Conservation (phyloP, 164 flowering plant species). For the Amborella trichopoda region DNA sequence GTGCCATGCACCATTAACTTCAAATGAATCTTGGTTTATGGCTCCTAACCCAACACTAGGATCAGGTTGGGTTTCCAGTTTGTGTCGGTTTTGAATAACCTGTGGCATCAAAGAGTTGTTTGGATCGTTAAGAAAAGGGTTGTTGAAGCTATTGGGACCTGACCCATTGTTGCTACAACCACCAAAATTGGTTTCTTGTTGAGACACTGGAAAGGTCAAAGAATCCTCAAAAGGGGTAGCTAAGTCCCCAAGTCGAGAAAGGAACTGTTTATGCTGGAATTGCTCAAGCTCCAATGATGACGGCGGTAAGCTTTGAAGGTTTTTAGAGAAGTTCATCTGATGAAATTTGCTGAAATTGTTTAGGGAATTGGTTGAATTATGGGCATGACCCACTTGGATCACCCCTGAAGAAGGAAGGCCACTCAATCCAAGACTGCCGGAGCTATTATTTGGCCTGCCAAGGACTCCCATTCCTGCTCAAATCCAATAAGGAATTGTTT, state of each 20-base stretch:
- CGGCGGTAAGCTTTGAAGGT: conserved; percentile 54
- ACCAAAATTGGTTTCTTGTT: conserved; percentile 9
- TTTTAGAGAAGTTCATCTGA: conserved; percentile 25
- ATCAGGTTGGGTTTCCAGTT: too few relatives aligned
- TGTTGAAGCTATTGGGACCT: conserved; percentile 14
- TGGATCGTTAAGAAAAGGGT: conserved; percentile 20
- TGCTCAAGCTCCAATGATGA: conserved; percentile 38
- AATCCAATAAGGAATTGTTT: conserved; percentile 24
- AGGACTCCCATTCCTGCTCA: conserved; percentile 35
- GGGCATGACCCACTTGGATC: conserved; percentile 33
- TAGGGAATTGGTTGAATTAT: conserved; percentile 22
- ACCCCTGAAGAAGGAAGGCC: conserved; percentile 37
- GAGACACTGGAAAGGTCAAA: conserved; percentile 16
- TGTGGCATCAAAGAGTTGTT: conserved; percentile 27
- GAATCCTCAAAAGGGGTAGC: conserved; percentile 17
- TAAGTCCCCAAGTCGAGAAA: conserved; percentile 14
- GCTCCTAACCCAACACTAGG: too few relatives aligned
- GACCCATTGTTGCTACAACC: conserved; percentile 21
- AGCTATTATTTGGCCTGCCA: conserved; percentile 38
- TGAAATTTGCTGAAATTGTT: conserved; percentile 27
- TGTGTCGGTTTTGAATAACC: conserved; percentile 10
- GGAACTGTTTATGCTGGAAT: conserved; percentile 21
- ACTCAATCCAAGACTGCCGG: conserved; percentile 31
- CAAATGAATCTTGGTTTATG: too few relatives aligned
- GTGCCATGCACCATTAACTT: too few relatives aligned